These are phyloP conservation scores for Cercophora sp. DNA, from an alignment of 495 filamentous ascomycete genomes.

Conservation along the genomic window DNA sequence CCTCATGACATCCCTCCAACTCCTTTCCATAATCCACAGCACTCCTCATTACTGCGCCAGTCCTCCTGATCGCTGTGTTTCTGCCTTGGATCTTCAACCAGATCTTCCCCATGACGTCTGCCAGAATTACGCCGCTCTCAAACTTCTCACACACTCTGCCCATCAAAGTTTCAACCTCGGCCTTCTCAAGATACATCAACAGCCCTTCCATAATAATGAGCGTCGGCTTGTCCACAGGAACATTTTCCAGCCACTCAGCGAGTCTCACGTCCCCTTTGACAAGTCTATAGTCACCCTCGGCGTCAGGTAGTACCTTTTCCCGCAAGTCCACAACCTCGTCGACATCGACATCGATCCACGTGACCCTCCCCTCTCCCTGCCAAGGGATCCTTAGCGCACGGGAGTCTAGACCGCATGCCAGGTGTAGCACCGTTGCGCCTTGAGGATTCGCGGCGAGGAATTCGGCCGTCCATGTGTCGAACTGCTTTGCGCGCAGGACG, in stretches of 20 bases:
- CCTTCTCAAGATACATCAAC: constrained; percentile 13
- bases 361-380: constrained; percentile 4
- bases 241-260: constrained; percentile 13
- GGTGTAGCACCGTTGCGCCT: constrained; percentile 17
- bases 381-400: constrained; percentile 16
- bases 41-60: not conserved
- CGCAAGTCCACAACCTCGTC: constrained; percentile 21
- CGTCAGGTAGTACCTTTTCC: constrained; percentile 4
- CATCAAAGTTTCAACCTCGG: constrained; percentile 9
- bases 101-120: constrained; percentile 15
- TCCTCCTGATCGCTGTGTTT: not conserved
- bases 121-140: constrained; percentile 12
- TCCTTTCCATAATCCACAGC: not conserved
- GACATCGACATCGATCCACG: constrained; percentile 22
- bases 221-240: constrained; percentile 19
- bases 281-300: constrained; percentile 15
- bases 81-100: not conserved
- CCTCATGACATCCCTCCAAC: not conserved
- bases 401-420: constrained; percentile 21
- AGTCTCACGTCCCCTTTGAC: constrained; percentile 13
- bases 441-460: constrained; percentile 12
- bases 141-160: constrained; percentile 14
- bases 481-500: constrained; percentile 11
- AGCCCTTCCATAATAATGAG: constrained; percentile 22
- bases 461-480: constrained; percentile 16